Percentiles rank a stretch among this genome's conserved stretches.
These are phyloP conservation scores for Arabidopsis hybrid DNA, from an alignment of 441 rosid species.

Conservation along the genomic window DNA sequence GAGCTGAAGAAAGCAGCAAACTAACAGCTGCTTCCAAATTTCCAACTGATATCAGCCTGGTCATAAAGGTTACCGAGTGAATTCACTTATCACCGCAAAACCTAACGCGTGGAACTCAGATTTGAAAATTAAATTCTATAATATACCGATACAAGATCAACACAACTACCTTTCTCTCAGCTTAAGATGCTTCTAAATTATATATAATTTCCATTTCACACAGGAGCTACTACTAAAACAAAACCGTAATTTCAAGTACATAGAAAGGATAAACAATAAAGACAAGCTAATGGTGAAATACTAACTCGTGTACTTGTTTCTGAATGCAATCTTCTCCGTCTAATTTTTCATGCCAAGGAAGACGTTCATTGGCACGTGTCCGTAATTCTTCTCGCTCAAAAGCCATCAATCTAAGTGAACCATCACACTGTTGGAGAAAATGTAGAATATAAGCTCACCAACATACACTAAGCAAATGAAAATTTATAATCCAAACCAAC, in stretches of 20 bases:
- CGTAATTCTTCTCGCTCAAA: conserved; percentile 90
- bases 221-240: conserved; percentile 6
- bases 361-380: conserved; percentile 87
- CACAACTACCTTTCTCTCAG: conserved; percentile 2
- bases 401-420: conserved; percentile 86
- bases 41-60: conserved; percentile 92
- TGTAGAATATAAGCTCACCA: conserved; percentile 27
- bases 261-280: conserved; percentile 25
- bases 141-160: not conserved
- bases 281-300: conserved; percentile 31
- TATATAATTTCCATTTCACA: not conserved
- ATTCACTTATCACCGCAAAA: conserved; percentile 37
- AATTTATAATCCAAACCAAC: not conserved
- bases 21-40: conserved; percentile 97
- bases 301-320: conserved; percentile 96
- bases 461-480: conserved; percentile 18
- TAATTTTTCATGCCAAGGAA: conserved; percentile 97
- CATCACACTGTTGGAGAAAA: conserved; percentile 61
- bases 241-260: conserved; percentile 16
- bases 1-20: conserved; percentile 89
- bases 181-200: conserved; percentile 10
- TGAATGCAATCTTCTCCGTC: conserved; percentile 96
- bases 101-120: conserved; percentile 18
- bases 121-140: not conserved
- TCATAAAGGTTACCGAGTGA: conserved; percentile 29